Evolutionary conservation across 805 yeast species (phyloP), one percentile per base, ranked within the genome.

Genomic region (Schwanniomyces sp.): DNA sequence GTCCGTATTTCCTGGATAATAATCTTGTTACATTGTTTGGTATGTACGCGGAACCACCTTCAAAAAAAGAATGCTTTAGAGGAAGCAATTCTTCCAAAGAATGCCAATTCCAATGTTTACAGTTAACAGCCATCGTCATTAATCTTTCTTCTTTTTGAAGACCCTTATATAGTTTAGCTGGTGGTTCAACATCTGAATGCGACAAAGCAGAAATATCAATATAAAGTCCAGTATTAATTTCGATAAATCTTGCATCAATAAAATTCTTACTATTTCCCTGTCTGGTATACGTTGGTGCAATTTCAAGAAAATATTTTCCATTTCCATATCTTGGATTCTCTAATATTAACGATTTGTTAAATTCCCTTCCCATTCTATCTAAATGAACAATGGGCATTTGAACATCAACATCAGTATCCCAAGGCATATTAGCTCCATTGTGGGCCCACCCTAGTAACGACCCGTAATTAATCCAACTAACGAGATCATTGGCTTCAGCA

Each of bases 161-260:
- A 8, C 46, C 45, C 2, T 52, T 48, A 12, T 34, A 37, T 21
- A 53, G 50, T 3, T 36, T 42, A 3, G 37, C 29, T 10, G 66
- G 65, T 30, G 62, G 58, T 27, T 53, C 44, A 40, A 45, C 52
- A 56, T 62, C 53, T 40, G 67, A 52, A 45, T 60, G 61, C 18
- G 54, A 62, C 32, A 77, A 53, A 1, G 76, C 75, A 14, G 76
- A 65, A 5, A 76, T 70, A 55, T 76, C 81, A 46, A 75, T 67
- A 52, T 71, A 74, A 46, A 74, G 58, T 9, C 80, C 80, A 10
- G 69, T 55, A 43, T 63, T 61, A 4, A 65, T 57, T 41, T 69
- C 74, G 40, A 69, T 67, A 54, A 68, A 69, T 40, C 74, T 52
- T 8, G 71, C 74, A 46, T 69, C 73, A 24, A 69, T 67, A 47